These are phyloP conservation scores for Rhizomucor pusillus DNA, from an alignment of 371 early-diverging fungal species.

Conservation along the genomic window DNA sequence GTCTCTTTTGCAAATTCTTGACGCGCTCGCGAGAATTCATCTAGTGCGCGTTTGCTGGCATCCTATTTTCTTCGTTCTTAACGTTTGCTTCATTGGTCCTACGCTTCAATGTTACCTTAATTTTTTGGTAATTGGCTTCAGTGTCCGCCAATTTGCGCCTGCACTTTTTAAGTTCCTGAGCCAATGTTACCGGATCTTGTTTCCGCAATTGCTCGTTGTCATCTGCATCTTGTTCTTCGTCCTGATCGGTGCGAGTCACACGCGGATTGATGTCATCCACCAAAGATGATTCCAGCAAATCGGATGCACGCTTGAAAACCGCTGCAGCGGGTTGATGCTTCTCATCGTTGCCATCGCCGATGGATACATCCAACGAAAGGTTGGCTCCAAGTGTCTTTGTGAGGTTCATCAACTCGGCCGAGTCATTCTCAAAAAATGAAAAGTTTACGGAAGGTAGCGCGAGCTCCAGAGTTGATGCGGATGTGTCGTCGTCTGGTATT, in stretches of 20 bases:
- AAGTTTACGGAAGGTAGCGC: constrained; percentile 27
- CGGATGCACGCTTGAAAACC: constrained; percentile 8
- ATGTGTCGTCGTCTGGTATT: constrained; percentile 8
- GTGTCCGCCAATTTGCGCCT: constrained; percentile 9
- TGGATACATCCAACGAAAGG: constrained; percentile 15
- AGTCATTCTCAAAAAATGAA: constrained; percentile 48
- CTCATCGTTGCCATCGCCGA: constrained; percentile 5
- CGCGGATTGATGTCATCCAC: neutral
- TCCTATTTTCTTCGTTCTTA: constrained; percentile 13
- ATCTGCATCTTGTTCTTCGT: neutral
- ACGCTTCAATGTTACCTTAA: constrained; percentile 14
- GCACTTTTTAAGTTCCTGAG: constrained; percentile 5
- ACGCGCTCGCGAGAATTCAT: constrained; percentile 41
- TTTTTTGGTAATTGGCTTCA: constrained; percentile 12
- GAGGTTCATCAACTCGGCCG: constrained; percentile 36
- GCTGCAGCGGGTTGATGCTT: constrained; percentile 5
- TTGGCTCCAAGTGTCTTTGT: constrained; percentile 41
- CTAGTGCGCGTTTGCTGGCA: constrained; percentile 40
- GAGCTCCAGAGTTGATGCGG: constrained; percentile 19
- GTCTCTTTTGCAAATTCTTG: constrained; percentile 47
- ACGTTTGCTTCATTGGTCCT: constrained; percentile 1
- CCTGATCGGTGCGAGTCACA: too few relatives aligned
- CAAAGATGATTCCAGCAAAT: constrained; percentile 4
- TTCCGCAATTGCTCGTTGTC: neutral
- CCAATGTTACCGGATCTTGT: constrained; percentile 8